Base-by-base conservation (phyloP, 108 stramenopile species). In the Schizochytrium sp. region DNA sequence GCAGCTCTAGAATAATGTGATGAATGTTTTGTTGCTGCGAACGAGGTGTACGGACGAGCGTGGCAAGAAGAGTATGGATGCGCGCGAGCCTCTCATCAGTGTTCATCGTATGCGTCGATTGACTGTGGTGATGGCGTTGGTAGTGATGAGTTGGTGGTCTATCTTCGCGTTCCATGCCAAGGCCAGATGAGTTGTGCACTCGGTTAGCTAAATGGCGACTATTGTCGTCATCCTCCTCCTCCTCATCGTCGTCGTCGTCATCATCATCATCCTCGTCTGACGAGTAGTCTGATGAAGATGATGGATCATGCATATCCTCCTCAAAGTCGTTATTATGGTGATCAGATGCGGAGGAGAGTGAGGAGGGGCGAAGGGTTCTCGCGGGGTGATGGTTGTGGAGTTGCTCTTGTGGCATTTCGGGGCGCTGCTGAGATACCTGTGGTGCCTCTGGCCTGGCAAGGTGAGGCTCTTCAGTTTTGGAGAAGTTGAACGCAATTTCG, bases 401-500 rank as follows among this genome's bases (percentile, higher is more conserved):
- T 15, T 69, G 64, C 64, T 69, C 64, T 15, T 69, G 64, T 38
- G 64, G 64, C 64, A 69, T 69, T 69, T 69, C 64, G 12, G 64
- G 64, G 10, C 15, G 64, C 10, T 28, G 64, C 0, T 38, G 44
- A 7, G 64, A 69, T 7, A 44, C 7, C 3, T 69, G 64, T 38
- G 64, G 64, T 1, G 64, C 64, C 64, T 69, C 64, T 0, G 64
- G 64, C 19, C 64, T 38, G 42, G 64, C 64, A 15, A 69, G 64
- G 28, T 69, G 64, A 44, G 64, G 64, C 28, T 69, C 64, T 0
- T 69, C 64, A 44, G 64, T 44, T 44, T 69, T 69, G 64, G 76
- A 83, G 76, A 83, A 83, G 28, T 83, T 83, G 47, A 83, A 83
- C 28, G 76, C 47, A 42, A 83, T 83, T 42, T 83, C 50, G 50